Evolutionary conservation across 2,329 filamentous ascomycete genomes (phyloP).

Genomic region (Colletotrichum scovillei): DNA sequence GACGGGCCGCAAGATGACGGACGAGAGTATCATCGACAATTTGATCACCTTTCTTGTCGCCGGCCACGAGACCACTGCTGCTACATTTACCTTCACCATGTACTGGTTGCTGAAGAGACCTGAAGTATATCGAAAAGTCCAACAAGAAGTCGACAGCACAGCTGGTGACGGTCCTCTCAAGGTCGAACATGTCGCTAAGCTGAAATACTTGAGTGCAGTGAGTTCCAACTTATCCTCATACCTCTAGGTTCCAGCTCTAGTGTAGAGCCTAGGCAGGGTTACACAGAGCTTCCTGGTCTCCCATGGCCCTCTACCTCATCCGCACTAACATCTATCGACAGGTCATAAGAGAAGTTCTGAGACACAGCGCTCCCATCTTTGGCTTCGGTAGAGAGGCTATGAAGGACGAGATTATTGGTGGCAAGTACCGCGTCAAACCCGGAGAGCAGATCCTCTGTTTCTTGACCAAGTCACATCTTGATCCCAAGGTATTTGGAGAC

Average conservation of each 20-base stretch:
- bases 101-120: conserved; percentile 75
- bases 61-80: conserved; percentile 77
- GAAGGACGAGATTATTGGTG: conserved; percentile 58
- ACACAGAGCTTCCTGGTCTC: background rate
- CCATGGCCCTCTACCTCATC: background rate
- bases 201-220: conserved; percentile 72
- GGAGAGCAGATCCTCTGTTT: conserved; percentile 57
- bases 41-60: conserved; percentile 77
- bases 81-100: conserved; percentile 72
- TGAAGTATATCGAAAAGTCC: conserved; percentile 67
- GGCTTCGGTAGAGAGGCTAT: conserved; percentile 42
- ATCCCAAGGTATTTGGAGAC: conserved; percentile 66
- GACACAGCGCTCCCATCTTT: conserved; percentile 42
- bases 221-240: background rate
- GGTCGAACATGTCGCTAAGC: conserved; percentile 68
- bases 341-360: conserved; percentile 65
- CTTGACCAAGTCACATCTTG: conserved; percentile 62
- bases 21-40: conserved; percentile 72
- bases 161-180: conserved; percentile 67
- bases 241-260: too few relatives aligned
- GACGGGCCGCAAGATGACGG: conserved; percentile 70
- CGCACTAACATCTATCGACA: background rate
- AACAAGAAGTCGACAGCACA: conserved; percentile 75
- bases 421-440: conserved; percentile 63
- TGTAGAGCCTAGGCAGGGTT: background rate